phyloP scores from a whole-genome alignment of 176 grass and related monocot genomes.

The Panicum miliaceum region DNA sequence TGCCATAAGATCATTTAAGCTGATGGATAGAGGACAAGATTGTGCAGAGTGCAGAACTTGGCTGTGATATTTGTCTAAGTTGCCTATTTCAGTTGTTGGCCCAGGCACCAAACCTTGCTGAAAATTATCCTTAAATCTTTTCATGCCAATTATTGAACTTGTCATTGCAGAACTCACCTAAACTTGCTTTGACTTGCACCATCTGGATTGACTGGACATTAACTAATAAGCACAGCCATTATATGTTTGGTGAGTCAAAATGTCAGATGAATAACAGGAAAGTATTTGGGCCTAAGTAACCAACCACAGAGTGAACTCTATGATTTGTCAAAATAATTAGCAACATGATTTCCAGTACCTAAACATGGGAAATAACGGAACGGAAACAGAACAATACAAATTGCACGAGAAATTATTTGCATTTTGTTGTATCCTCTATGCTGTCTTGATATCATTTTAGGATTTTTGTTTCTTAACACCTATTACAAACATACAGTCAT shows the following conservation, averaged over 20 bases:
- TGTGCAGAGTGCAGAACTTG: not conserved
- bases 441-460: slow-evolving; percentile 3
- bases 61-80: slow-evolving; percentile 17
- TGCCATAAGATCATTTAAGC: slow-evolving; percentile 2
- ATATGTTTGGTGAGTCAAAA: slow-evolving; percentile 7
- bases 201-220: slow-evolving; percentile 25
- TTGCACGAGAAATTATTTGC: not conserved
- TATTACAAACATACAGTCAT: slow-evolving; percentile 29
- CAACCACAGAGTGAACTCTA: not conserved
- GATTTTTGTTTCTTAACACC: slow-evolving; percentile 11
- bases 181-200: slow-evolving; percentile 21
- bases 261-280: slow-evolving; percentile 26
- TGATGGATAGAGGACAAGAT: slow-evolving; percentile 12
- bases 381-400: slow-evolving; percentile 31
- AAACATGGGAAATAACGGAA: not conserved
- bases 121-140: slow-evolving; percentile 5
- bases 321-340: not conserved
- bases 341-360: slow-evolving; percentile 15
- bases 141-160: slow-evolving; percentile 17
- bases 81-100: not conserved
- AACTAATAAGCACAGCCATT: not conserved
- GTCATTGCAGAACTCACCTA: not conserved
- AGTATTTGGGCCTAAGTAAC: not conserved
- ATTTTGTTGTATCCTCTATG: not conserved
- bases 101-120: not conserved